Evolutionary conservation across 1,139 yeast species (phyloP).

Genomic region (Kazachstania sp.): DNA sequence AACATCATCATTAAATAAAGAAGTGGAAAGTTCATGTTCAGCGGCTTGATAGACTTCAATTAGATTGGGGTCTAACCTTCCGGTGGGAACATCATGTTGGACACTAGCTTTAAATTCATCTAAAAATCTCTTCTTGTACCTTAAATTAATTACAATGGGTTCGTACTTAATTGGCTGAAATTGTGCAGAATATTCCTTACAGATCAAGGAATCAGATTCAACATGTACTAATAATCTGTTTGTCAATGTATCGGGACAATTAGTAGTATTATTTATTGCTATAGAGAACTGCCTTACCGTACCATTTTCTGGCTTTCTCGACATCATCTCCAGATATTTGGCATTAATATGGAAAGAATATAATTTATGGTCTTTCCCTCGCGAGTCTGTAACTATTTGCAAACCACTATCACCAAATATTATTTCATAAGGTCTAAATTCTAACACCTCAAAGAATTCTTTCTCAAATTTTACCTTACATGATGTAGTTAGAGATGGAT

Average conservation of each 20-base stretch:
- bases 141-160: slow-evolving; percentile 34
- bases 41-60: slow-evolving; percentile 19
- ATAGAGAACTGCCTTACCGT: slow-evolving; percentile 32
- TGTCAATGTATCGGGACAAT: slow-evolving; percentile 29
- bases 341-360: slow-evolving; percentile 44
- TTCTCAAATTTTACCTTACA: slow-evolving; percentile 22
- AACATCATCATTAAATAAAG: slow-evolving; percentile 24
- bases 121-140: slow-evolving; percentile 35
- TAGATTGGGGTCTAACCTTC: slow-evolving; percentile 23
- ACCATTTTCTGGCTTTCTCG: slow-evolving; percentile 42
- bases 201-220: slow-evolving; percentile 41
- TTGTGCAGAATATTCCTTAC: slow-evolving; percentile 47
- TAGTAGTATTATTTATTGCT: slow-evolving; percentile 25
- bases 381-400: slow-evolving; percentile 22
- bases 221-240: slow-evolving; percentile 43
- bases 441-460: slow-evolving; percentile 22
- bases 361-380: slow-evolving; percentile 18
- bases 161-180: slow-evolving; percentile 40
- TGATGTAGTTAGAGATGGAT: slow-evolving; percentile 26
- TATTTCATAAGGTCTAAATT: slow-evolving; percentile 24
- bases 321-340: slow-evolving; percentile 41
- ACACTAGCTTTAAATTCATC: slow-evolving; percentile 23
- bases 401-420: slow-evolving; percentile 30
- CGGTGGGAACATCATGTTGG: slow-evolving; percentile 14
- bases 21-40: slow-evolving; percentile 20